Conservation (phyloP, 2,329 filamentous ascomycete species). For the Paraphaeosphaeria sporulosa region DNA sequence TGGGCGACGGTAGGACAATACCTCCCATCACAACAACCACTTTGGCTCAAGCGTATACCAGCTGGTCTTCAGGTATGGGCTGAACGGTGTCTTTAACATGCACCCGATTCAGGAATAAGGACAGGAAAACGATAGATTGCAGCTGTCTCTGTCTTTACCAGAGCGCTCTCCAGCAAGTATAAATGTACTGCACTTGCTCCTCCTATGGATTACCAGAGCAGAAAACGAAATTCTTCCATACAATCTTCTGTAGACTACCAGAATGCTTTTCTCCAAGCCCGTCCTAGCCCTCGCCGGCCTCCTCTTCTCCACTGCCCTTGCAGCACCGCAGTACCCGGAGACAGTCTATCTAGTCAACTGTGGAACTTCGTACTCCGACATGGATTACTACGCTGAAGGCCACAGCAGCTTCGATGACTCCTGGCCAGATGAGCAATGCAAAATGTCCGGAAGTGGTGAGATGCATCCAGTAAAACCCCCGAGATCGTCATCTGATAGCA, state of each 20-base stretch:
- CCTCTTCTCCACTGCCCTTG: background rate
- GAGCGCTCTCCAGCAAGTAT: background rate
- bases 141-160: background rate
- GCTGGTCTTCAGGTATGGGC: background rate
- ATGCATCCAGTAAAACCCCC: too few relatives aligned
- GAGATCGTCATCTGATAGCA: background rate
- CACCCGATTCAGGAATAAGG: background rate
- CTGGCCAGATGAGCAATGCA: background rate
- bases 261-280: background rate
- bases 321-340: background rate
- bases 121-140: background rate
- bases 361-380: background rate
- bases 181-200: background rate
- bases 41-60: background rate
- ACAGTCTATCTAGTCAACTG: background rate
- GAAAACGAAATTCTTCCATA: background rate
- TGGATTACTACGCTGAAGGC: conserved; percentile 2
- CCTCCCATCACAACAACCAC: background rate
- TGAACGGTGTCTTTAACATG: background rate
- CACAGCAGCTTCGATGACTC: background rate
- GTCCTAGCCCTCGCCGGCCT: background rate
- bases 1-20: too few relatives aligned
- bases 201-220: background rate
- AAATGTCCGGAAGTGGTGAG: background rate
- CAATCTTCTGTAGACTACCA: background rate